Evolutionary conservation across 768 basidiomycete genomes (phyloP).

Genomic region (Pisolithus marmoratus): DNA sequence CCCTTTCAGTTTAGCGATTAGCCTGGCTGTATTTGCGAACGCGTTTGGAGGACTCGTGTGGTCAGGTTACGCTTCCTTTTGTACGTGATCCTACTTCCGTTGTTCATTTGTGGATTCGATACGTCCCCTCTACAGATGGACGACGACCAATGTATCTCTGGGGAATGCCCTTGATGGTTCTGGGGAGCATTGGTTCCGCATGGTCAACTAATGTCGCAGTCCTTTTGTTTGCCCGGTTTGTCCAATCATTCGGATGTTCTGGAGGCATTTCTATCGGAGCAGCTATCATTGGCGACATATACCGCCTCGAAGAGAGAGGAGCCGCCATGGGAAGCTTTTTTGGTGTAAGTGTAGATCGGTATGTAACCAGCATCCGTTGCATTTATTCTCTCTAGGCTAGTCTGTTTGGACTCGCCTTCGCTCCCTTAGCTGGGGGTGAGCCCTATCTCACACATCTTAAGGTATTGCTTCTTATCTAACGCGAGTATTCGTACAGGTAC

Average conservation of each 20-base stretch:
- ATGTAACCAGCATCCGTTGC: background rate
- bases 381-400: slow-evolving; percentile 26
- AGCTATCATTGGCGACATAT: slow-evolving; percentile 63
- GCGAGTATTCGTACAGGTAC: slow-evolving; percentile 29
- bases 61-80: slow-evolving; percentile 48
- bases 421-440: slow-evolving; percentile 52
- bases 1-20: slow-evolving; percentile 39
- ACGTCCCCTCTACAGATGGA: slow-evolving; percentile 44
- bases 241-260: slow-evolving; percentile 63
- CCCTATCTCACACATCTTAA: background rate
- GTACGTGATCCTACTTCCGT: slow-evolving; percentile 22
- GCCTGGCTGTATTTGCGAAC: slow-evolving; percentile 42
- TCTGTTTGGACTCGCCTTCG: slow-evolving; percentile 55
- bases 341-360: slow-evolving; percentile 32
- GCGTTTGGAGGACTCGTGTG: slow-evolving; percentile 45
- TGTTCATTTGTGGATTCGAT: background rate
- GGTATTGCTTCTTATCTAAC: background rate
- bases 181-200: slow-evolving; percentile 59
- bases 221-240: slow-evolving; percentile 55
- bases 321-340: slow-evolving; percentile 56
- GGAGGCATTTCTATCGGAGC: slow-evolving; percentile 51
- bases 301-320: slow-evolving; percentile 56
- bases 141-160: slow-evolving; percentile 53
- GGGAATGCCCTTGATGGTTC: slow-evolving; percentile 51
- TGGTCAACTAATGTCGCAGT: slow-evolving; percentile 35